Evolutionary conservation across 2,329 filamentous ascomycete species (phyloP), one percentile per base, ranked within the genome.

Genomic region (Cercospora brassicicola): DNA sequence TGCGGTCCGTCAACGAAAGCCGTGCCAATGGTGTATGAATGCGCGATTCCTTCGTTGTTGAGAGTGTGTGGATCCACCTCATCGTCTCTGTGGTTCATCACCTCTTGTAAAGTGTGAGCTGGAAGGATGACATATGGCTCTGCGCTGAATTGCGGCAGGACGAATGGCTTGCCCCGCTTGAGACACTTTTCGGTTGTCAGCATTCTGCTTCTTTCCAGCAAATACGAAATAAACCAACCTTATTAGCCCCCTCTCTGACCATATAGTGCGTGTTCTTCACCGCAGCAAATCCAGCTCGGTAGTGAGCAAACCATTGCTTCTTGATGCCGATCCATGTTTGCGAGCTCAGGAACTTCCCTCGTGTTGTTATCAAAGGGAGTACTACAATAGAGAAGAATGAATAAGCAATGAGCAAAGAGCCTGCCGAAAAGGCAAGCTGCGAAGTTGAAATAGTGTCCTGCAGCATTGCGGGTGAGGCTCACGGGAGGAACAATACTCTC

Each of bases 141-240:
- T 13, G 64, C 63, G 36, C 60, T 69, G 56, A 73, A 73, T 20
- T 74, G 72, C 2, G 72, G 72, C 18, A 74, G 59, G n/a, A 72
- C 63, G 57, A 73, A 72, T 2, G 66, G 67, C 42, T 62, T 66
- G 36, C 60, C 66, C 15, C 62, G 53, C 36, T 66, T 71, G 20
- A 69, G 67, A 55, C 51, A 73, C 68, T 71, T 59, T 20, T 1
- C 20, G 9, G 20, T 6, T 15, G 20, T 53, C 48, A 53, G 48
- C 48, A 48, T 20, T 48, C 3, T 9, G 20, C 23, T 7, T 13
- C 13, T 15, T 28, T 53, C 2, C 20, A 15, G 23, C 23, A 7
- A 53, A 2, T 3, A 53, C 2, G 13, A 26, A 13, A 23, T 23
- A 20, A 11, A 11, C 10, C 6, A 13, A 53, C 48, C 48, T 53